These are phyloP conservation scores for Trichoderma guizhouense DNA, from an alignment of 2,329 filamentous ascomycete species.

Conservation along the genomic window DNA sequence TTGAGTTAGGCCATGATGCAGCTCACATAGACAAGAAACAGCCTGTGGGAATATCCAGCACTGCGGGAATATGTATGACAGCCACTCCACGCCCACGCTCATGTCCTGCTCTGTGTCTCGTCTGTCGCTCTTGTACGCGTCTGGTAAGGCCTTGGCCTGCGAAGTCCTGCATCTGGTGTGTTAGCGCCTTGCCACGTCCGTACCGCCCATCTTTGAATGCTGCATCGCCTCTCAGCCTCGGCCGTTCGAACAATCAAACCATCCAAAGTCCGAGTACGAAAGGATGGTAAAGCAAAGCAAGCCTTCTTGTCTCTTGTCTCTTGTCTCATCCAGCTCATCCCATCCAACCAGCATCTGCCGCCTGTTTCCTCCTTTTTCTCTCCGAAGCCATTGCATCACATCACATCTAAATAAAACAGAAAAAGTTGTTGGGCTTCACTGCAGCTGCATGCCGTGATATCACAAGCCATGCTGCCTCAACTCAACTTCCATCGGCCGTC, in stretches of 20 bases:
- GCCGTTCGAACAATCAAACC: background rate
- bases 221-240: slow-evolving; percentile 4
- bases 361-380: background rate
- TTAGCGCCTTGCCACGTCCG: background rate
- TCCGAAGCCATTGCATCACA: background rate
- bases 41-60: background rate
- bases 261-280: background rate
- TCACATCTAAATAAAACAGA: background rate
- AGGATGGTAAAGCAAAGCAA: background rate
- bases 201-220: background rate
- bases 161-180: background rate
- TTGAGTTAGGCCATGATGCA: background rate
- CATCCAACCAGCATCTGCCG: background rate
- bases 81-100: background rate
- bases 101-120: background rate
- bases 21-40: background rate
- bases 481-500: background rate
- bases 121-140: background rate
- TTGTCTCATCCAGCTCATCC: background rate
- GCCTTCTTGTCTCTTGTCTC: background rate
- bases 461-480: background rate
- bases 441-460: slow-evolving; percentile 6
- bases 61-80: slow-evolving; percentile 11
- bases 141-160: background rate
- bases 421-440: slow-evolving; percentile 9